Base-by-base conservation (phyloP, 225 moss, liverwort and hornwort genomes). In the Anthoceros angustus region DNA sequence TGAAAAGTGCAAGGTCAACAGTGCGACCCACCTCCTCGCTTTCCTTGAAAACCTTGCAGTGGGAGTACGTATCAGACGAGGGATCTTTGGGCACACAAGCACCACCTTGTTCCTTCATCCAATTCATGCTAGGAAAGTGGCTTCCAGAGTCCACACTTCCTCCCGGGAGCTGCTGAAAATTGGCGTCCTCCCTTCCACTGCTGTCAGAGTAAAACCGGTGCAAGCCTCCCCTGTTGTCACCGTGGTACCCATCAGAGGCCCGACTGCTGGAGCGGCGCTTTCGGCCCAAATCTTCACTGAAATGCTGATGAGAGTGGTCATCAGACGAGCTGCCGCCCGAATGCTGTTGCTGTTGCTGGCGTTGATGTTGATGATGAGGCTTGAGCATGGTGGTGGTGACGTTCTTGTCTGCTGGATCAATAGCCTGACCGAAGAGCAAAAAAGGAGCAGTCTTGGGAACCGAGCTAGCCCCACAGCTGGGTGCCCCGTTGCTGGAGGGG, bases 21-120 rank as follows among this genome's bases (percentile, higher is more conserved):
- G 88, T 92, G 71, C 95, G 77, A 15, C 95, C 95, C 8, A 98
- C 91, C 71, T 98, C 95, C 23, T 88, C 95, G 25, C 83, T 80
- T 67, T 98, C 92, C 42, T 78, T 80, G 63, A 98, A 98, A 63
- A 98, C 95, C 78, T 98, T 98, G 79, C 95, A 98, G 72, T 86
- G 91, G 42, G 82, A 83, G 65, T 82, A 80, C 5, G 78, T 72
- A 64, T 87, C 90, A 61, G 73, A 76, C 16, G 73, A 69, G 60
- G 65, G 64, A 55, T 77, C 80, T 32, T 32, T 32, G 4, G 32
- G 32, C 68, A 83, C 86, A 64, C 71, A 70, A 39, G 79, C 87
- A 12, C 62, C 25, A 7, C 68, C 77, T 72, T 74, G 86, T 38
- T 76, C 76, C 74, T 70, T 73, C 68, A 80, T 80, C 86, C 85